Evolutionary conservation across 2,329 filamentous ascomycete genomes (phyloP).

Genomic region (Cladosporium oxysporum): DNA sequence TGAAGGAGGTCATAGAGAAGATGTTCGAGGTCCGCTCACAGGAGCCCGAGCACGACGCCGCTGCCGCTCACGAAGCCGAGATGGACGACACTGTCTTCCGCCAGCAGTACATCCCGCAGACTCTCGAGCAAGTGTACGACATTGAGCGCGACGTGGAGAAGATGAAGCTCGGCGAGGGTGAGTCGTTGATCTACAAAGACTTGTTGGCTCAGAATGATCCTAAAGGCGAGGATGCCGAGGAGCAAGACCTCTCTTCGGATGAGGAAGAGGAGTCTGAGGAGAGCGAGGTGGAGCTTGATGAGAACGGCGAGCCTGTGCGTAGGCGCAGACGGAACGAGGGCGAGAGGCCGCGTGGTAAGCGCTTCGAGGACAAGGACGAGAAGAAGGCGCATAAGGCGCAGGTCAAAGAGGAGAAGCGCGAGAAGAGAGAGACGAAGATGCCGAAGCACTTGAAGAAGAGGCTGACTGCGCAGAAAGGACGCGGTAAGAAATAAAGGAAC

Average conservation of each 20-base stretch:
- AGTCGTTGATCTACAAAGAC: slow-evolving; percentile 80
- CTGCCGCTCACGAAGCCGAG: slow-evolving; percentile 57
- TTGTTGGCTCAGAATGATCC: slow-evolving; percentile 68
- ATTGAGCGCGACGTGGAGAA: slow-evolving; percentile 85
- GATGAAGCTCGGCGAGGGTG: slow-evolving; percentile 70
- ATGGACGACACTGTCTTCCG: slow-evolving; percentile 91
- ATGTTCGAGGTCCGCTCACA: slow-evolving; percentile 62
- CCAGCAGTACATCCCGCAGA: slow-evolving; percentile 95
- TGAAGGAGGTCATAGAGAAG: slow-evolving; percentile 64
- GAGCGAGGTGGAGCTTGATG: slow-evolving; percentile 37
- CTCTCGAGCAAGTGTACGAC: slow-evolving; percentile 92
- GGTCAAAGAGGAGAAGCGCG: slow-evolving; percentile 92
- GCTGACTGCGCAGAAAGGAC: slow-evolving; percentile 63
- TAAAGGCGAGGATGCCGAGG: slow-evolving; percentile 35
- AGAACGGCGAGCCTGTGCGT: slow-evolving; percentile 45
- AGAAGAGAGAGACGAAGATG: slow-evolving; percentile 92
- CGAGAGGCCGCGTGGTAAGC: slow-evolving; percentile 73
- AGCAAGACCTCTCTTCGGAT: slow-evolving; percentile 26
- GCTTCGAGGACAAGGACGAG: slow-evolving; percentile 86
- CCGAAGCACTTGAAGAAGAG: slow-evolving; percentile 96
- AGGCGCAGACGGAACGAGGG: slow-evolving; percentile 42
- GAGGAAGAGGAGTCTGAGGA: slow-evolving; percentile 34
- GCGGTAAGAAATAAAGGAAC: slow-evolving; percentile 58
- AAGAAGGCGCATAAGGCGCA: slow-evolving; percentile 88
- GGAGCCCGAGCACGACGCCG: slow-evolving; percentile 49